Conservation (phyloP, 2,329 filamentous ascomycete genomes). For the Ceratocystis papillata region DNA sequence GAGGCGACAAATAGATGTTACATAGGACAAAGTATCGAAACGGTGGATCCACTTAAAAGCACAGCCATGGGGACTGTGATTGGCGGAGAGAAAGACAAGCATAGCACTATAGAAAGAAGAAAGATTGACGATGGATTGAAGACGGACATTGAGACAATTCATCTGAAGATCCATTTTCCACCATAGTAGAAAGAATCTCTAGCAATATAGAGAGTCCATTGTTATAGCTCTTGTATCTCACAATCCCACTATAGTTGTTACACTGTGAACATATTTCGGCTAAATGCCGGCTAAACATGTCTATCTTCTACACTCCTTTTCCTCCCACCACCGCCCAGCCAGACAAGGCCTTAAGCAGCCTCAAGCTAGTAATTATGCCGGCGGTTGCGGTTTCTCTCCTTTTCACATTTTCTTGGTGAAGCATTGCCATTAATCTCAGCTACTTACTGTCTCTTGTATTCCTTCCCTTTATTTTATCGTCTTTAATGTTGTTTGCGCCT, state of each 20-base stretch:
- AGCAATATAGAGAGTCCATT: no score
- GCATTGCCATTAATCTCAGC: not conserved
- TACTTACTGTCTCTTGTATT: not conserved
- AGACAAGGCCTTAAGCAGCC: not conserved
- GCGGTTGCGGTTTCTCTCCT: slow-evolving; percentile 1
- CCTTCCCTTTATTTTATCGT: not conserved
- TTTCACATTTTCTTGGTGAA: not conserved
- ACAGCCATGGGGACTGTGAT: not conserved
- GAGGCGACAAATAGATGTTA: no score
- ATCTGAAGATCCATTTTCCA: no score
- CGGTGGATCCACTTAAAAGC: not conserved
- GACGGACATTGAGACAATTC: not conserved
- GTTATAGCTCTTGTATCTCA: no score
- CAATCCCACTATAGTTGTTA: no score
- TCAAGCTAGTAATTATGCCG: slow-evolving; percentile 1
- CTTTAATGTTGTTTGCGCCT: not conserved
- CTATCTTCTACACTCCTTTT: not conserved
- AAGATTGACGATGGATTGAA: not conserved
- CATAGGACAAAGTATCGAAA: not conserved
- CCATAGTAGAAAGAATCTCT: no score
- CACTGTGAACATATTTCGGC: not conserved
- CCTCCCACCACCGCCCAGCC: not conserved
- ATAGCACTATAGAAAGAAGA: not conserved
- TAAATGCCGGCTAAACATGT: not conserved
- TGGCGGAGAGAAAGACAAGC: not conserved